phyloP scores from a whole-genome alignment of 805 yeast species.

The Nakazawaea sp. region DNA sequence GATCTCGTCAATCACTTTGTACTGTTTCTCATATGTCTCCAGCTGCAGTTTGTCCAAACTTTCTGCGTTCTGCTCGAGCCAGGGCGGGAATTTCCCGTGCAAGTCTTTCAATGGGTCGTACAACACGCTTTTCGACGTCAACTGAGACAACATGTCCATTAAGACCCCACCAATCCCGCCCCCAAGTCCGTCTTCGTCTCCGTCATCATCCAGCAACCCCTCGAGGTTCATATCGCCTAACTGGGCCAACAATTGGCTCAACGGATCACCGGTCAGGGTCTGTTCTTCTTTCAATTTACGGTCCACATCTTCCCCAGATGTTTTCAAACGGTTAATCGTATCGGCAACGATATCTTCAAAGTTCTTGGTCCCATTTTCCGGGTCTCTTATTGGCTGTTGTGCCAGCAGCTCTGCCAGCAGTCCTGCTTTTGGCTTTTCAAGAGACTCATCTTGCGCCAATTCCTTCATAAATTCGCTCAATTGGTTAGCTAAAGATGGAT shows the following conservation, averaged over 20 bases:
- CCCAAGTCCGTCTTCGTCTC: constrained; percentile 22
- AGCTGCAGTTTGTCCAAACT: constrained; percentile 38
- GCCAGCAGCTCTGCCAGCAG: constrained; percentile 8
- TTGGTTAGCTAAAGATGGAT: constrained; percentile 21
- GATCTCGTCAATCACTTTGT: constrained; percentile 51
- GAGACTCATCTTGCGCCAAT: constrained; percentile 22
- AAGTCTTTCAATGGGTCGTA: constrained; percentile 86
- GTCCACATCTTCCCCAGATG: constrained; percentile 67
- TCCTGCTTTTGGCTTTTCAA: constrained; percentile 15
- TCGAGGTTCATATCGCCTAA: constrained; percentile 42
- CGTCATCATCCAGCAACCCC: constrained; percentile 19
- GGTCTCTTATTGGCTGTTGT: constrained; percentile 16
- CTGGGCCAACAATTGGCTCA: constrained; percentile 62
- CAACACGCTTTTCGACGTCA: constrained; percentile 77
- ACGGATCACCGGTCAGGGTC: constrained; percentile 29
- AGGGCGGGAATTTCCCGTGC: constrained; percentile 62
- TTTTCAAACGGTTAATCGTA: constrained; percentile 74
- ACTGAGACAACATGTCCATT: constrained; percentile 70
- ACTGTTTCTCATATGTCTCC: constrained; percentile 54
- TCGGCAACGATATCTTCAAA: constrained; percentile 74
- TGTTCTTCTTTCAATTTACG: constrained; percentile 35
- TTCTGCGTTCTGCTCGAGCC: constrained; percentile 51
- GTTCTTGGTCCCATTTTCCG: constrained; percentile 25
- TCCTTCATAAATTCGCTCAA: constrained; percentile 17
- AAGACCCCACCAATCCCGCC: constrained; percentile 50